phyloP scores from a whole-genome alignment of 192 early-diverging fungal species.

The Coemansia sp. region DNA sequence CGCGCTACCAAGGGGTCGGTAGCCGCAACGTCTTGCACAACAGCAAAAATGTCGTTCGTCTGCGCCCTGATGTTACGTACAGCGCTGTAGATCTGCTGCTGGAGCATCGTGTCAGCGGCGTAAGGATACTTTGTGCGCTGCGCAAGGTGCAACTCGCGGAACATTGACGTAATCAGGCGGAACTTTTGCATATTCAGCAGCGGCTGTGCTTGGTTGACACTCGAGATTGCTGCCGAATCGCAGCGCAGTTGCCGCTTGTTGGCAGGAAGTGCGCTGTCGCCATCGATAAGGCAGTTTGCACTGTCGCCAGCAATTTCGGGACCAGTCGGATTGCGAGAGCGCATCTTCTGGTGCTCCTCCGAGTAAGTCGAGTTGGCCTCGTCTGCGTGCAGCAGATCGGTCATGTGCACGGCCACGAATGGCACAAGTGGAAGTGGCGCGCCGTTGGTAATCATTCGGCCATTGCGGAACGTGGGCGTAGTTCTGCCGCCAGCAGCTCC shows the following conservation, averaged over 20 bases:
- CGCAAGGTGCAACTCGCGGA: slow-evolving; percentile 55
- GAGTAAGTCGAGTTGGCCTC: slow-evolving; percentile 60
- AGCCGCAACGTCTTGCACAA: slow-evolving; percentile 43
- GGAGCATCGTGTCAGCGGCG: slow-evolving; percentile 50
- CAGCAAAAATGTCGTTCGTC: slow-evolving; percentile 51
- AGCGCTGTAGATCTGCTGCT: slow-evolving; percentile 58
- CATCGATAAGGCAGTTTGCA: not conserved
- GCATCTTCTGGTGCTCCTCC: slow-evolving; percentile 57
- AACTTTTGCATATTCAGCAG: slow-evolving; percentile 61
- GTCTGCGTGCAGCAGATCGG: slow-evolving; percentile 59
- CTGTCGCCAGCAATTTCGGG: not conserved
- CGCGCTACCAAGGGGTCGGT: slow-evolving; percentile 26
- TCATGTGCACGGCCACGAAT: slow-evolving; percentile 61
- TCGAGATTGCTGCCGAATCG: slow-evolving; percentile 42
- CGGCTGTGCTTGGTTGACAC: slow-evolving; percentile 55
- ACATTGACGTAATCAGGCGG: slow-evolving; percentile 58
- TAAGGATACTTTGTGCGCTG: slow-evolving; percentile 60
- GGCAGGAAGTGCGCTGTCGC: not conserved
- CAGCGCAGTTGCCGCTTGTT: slow-evolving; percentile 24
- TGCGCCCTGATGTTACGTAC: slow-evolving; percentile 57
- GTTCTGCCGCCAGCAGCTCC: slow-evolving; percentile 28
- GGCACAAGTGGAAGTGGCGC: slow-evolving; percentile 55
- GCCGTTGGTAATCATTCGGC: slow-evolving; percentile 44
- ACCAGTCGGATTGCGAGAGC: slow-evolving; percentile 44
- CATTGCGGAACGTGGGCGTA: slow-evolving; percentile 33